Percentiles rank a stretch among this genome's conserved stretches.
phyloP scores from a whole-genome alignment of 176 grass and related monocot species.

The Rhynchospora breviuscula region DNA sequence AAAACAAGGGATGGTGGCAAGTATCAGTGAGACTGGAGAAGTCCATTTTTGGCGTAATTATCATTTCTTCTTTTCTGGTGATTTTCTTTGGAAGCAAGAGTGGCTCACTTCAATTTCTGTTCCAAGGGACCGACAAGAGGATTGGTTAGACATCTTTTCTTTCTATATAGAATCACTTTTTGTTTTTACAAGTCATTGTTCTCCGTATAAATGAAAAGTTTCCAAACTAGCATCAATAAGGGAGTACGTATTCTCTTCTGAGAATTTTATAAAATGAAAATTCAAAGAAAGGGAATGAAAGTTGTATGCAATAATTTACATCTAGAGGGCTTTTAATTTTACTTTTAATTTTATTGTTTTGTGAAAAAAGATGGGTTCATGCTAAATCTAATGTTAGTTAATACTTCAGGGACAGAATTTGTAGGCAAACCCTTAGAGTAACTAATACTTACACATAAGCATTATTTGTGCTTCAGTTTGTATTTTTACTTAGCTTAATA shows the following conservation, averaged over 20 bases:
- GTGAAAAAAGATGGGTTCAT: no score
- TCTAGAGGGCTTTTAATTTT: no score
- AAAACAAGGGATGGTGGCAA: slow-evolving; percentile 7
- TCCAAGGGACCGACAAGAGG: neutral
- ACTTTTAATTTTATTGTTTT: no score
- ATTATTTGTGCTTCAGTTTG: neutral
- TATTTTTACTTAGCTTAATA: neutral
- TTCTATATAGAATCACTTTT: neutral
- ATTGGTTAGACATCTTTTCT: slow-evolving; percentile 25
- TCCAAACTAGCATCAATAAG: neutral
- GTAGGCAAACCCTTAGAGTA: neutral
- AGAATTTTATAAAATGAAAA: neutral
- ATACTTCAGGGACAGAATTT: no score
- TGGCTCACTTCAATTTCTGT: neutral
- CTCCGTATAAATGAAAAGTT: neutral
- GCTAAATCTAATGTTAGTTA: no score
- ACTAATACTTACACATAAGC: neutral
- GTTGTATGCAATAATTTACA: no score
- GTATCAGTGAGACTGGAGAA: neutral
- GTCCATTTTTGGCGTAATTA: neutral
- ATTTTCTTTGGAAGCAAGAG: slow-evolving; percentile 2
- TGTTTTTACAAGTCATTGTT: neutral
- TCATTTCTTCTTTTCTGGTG: slow-evolving; percentile 4
- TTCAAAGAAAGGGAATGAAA: neutral
- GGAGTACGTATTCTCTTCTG: neutral